Conservation (phyloP, 805 yeast genomes). For the Barnettozyma vustinii region DNA sequence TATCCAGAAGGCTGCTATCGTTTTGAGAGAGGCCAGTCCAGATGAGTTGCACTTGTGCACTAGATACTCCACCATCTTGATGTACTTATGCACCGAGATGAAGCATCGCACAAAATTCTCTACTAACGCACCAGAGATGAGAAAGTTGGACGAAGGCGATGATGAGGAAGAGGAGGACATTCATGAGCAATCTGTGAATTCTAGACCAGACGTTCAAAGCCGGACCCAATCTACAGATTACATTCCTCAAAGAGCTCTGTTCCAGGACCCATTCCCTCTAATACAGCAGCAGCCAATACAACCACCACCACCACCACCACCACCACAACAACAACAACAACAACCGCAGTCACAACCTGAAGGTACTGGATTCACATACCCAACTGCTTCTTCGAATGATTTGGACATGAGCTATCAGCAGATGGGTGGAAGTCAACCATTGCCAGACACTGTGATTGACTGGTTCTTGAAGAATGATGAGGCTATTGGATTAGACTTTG, state of each 20-base stretch:
- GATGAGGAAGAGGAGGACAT: slow-evolving; percentile 22
- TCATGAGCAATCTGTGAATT: slow-evolving; percentile 3
- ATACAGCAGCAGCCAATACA: not conserved
- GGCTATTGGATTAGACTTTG: slow-evolving; percentile 51
- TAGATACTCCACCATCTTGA: slow-evolving; percentile 68
- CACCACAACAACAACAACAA: not conserved
- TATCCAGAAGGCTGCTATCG: slow-evolving; percentile 67
- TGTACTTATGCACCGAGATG: slow-evolving; percentile 74
- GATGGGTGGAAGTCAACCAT: slow-evolving; percentile 16
- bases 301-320: too few species aligned
- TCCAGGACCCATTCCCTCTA: slow-evolving; percentile 4
- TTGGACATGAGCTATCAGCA: slow-evolving; percentile 21
- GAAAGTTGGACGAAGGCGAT: slow-evolving; percentile 19
- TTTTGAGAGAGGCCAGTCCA: slow-evolving; percentile 77
- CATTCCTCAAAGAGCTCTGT: slow-evolving; percentile 7
- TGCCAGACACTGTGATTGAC: slow-evolving; percentile 36
- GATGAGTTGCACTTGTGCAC: slow-evolving; percentile 84
- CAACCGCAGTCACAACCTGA: not conserved
- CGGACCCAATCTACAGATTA: slow-evolving; percentile 5
- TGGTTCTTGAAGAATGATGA: slow-evolving; percentile 45
- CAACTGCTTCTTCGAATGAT: not conserved
- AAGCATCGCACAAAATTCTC: slow-evolving; percentile 37
- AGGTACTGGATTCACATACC: not conserved
- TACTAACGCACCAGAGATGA: slow-evolving; percentile 24
- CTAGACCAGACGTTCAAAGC: not conserved